Base-by-base conservation (phyloP, 1,284 basidiomycete genomes). In the Grifola frondosa region DNA sequence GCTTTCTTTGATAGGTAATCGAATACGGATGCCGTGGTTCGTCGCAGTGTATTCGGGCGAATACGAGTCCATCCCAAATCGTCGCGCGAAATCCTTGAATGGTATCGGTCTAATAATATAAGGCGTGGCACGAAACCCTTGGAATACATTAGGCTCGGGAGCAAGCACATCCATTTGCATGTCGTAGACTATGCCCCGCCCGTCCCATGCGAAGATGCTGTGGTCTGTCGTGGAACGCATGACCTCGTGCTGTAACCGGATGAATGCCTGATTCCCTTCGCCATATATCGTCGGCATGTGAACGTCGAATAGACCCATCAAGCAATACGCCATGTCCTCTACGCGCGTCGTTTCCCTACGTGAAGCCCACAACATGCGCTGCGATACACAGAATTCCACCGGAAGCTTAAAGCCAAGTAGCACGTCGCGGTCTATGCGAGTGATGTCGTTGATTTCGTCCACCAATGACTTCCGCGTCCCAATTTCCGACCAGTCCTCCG, bases 391-490 rank as follows among this genome's bases (percentile, higher is more conserved):
- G 13, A 36, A 25, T n/a, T n/a, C n/a, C n/a, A n/a, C n/a, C 28
- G 34, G 57, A 44, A 17, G 17, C 49, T 5, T 42, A 24, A 33
- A 49, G 21, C 15, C 29, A 30, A 13, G 19, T 20, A n/a, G 33
- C 1, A 42, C 25, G 10, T 35, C 40, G 9, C 25, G n/a, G 12
- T 42, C 32, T 13, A 42, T 35, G 5, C 26, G 28, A 0, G 40
- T 30, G 15, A 42, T 16, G 9, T 22, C 20, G 10, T 29, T n/a
- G 19, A 36, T 29, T 20, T 22, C 16, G 13, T 21, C 17, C n/a
- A 34, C 25, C 6, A 42, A 34, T 1, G 25, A 23, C 6, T n/a
- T 17, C 32, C 36, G 29, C 19, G 40, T 42, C 15, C 40, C 40
- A 3, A 42, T 15, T 11, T 20, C 15, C 11, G 15, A 16, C 40